Evolutionary conservation across 1,284 basidiomycete species (phyloP).

Genomic region (Macrocystidia cucumis): DNA sequence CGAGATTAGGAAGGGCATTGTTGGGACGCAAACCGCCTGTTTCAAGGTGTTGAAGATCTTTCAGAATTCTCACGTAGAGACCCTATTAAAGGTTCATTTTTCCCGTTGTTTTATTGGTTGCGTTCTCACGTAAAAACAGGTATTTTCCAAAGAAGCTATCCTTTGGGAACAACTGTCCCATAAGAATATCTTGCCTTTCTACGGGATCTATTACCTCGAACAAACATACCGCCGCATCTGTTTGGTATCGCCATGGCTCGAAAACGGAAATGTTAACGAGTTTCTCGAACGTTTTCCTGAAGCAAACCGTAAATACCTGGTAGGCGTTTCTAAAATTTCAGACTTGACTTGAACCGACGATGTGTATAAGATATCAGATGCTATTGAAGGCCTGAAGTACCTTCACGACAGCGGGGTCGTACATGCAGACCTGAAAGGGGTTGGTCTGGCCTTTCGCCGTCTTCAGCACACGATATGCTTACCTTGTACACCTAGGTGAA

Average conservation of each 20-base stretch:
- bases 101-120: not conserved
- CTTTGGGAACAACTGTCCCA: slow-evolving; percentile 19
- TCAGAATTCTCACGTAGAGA: slow-evolving; percentile 4
- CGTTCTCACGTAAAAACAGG: no score
- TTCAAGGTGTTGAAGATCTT: slow-evolving; percentile 11
- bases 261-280: slow-evolving; percentile 15
- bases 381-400: slow-evolving; percentile 10
- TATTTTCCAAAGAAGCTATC: slow-evolving; percentile 16
- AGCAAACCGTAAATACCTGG: slow-evolving; percentile 9
- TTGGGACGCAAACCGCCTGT: slow-evolving; percentile 6
- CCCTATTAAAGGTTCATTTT: slow-evolving; percentile 7
- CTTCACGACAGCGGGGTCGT: slow-evolving; percentile 11
- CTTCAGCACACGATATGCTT: not conserved
- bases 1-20: slow-evolving; percentile 10
- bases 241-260: slow-evolving; percentile 20
- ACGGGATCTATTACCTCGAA: slow-evolving; percentile 15
- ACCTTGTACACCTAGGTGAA: slow-evolving; percentile 13
- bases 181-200: slow-evolving; percentile 18
- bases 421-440: slow-evolving; percentile 13
- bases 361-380: slow-evolving; percentile 9
- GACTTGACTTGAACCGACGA: not conserved
- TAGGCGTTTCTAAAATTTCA: no score
- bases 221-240: slow-evolving; percentile 13
- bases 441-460: slow-evolving; percentile 3
- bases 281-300: slow-evolving; percentile 11